These are phyloP conservation scores for Scheffersomyces ergatensis DNA, from an alignment of 805 yeast species.

Conservation along the genomic window DNA sequence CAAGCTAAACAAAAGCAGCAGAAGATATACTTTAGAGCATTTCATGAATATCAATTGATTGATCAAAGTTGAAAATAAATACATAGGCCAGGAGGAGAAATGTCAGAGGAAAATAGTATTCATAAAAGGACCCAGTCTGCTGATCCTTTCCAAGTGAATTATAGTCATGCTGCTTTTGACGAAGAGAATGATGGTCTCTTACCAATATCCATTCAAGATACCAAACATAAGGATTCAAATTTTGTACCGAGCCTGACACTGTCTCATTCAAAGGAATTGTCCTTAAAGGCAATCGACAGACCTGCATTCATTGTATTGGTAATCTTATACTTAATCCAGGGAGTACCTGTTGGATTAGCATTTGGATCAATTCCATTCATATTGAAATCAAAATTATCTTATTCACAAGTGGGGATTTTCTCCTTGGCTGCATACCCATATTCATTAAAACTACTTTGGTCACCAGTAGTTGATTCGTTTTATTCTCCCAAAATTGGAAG, in stretches of 20 bases:
- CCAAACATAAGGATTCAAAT: constrained; percentile 1
- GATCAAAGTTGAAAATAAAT: too few relatives aligned
- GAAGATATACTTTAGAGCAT: too few relatives aligned
- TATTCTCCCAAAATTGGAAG: constrained; percentile 71
- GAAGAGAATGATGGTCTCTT: constrained; percentile 35
- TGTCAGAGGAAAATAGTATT: background rate
- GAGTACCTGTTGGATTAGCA: constrained; percentile 95
- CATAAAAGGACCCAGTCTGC: background rate
- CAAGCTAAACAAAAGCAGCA: too few relatives aligned
- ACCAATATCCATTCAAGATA: constrained; percentile 23
- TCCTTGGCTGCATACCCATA: constrained; percentile 94
- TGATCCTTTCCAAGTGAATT: constrained; percentile 8
- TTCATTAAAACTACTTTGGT: constrained; percentile 88
- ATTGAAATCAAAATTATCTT: constrained; percentile 76
- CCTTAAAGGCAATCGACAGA: constrained; percentile 44
- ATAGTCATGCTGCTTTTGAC: constrained; percentile 21
- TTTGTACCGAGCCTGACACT: background rate
- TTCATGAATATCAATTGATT: too few relatives aligned
- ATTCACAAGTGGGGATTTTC: constrained; percentile 87
- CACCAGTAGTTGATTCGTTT: constrained; percentile 91
- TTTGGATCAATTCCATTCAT: constrained; percentile 93
- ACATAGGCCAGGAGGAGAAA: too few relatives aligned
- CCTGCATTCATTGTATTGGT: constrained; percentile 75
- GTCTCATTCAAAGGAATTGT: background rate
- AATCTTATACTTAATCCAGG: constrained; percentile 79